These are phyloP conservation scores for Globisporangium emineosum DNA, from an alignment of 352 stramenopile species.

Conservation along the genomic window DNA sequence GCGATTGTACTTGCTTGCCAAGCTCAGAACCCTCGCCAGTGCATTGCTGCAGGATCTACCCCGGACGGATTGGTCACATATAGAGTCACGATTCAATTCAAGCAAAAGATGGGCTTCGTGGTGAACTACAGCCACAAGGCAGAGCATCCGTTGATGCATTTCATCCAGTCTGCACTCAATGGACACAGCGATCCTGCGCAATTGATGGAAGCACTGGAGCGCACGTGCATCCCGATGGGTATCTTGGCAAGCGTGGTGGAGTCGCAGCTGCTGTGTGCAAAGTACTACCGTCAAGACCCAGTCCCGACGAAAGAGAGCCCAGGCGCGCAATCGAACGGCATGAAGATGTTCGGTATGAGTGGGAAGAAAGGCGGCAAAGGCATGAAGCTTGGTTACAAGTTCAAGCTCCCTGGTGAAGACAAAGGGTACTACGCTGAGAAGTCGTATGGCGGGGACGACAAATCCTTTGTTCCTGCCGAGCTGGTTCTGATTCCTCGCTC, in stretches of 20 bases:
- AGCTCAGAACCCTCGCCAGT: constrained; percentile 67
- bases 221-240: constrained; percentile 80
- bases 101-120: constrained; percentile 87
- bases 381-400: constrained; percentile 87
- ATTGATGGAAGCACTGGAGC: constrained; percentile 77
- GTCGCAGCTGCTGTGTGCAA: constrained; percentile 79
- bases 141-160: constrained; percentile 82
- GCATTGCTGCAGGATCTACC: constrained; percentile 66
- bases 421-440: constrained; percentile 85
- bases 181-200: constrained; percentile 75
- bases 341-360: constrained; percentile 51
- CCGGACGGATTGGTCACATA: constrained; percentile 75
- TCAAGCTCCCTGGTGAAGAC: constrained; percentile 82
- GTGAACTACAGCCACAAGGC: constrained; percentile 87
- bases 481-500: constrained; percentile 82
- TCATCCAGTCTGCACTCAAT: constrained; percentile 83
- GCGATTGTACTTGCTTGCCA: constrained; percentile 73
- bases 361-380: constrained; percentile 81
- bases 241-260: constrained; percentile 80
- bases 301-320: constrained; percentile 36
- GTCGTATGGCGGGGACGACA: constrained; percentile 81
- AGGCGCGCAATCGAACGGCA: constrained; percentile 21
- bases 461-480: constrained; percentile 81
- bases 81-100: constrained; percentile 80
- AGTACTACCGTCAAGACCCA: constrained; percentile 77